These are phyloP conservation scores for Tripterygium wilfordii DNA, from an alignment of 177 flowering plant species.

Conservation along the genomic window DNA sequence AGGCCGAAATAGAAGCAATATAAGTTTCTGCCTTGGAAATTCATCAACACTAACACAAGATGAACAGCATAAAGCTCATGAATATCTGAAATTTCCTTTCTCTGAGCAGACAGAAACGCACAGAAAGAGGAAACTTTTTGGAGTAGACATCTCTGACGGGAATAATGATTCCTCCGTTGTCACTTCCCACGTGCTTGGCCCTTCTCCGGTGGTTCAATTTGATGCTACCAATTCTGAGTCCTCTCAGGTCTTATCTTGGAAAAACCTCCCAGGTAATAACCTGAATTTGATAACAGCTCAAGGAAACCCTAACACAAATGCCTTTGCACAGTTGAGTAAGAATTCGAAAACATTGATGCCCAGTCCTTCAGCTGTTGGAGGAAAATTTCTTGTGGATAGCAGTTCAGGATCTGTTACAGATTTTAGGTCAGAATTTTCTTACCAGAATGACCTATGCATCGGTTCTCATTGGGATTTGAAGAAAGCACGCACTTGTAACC, in stretches of 20 bases:
- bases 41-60: constrained; percentile 16
- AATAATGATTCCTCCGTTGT: constrained; percentile 15
- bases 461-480: constrained; percentile 17
- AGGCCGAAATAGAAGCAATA: constrained; percentile 24
- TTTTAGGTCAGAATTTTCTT: constrained; percentile 13
- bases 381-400: constrained; percentile 11
- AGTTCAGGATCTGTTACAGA: constrained; percentile 7
- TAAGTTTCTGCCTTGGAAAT: constrained; percentile 7
- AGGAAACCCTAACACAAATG: constrained; percentile 15
- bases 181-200: constrained; percentile 12
- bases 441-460: constrained; percentile 15
- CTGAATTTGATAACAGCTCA: constrained; percentile 17
- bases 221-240: constrained; percentile 14
- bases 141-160: constrained; percentile 32
- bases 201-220: too few species aligned
- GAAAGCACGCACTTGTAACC: constrained; percentile 1
- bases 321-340: constrained; percentile 11
- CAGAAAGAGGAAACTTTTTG: constrained; percentile 27
- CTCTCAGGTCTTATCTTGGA: constrained; percentile 23
- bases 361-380: constrained; percentile 8
- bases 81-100: constrained; percentile 11
- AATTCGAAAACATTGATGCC: constrained; percentile 11
- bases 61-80: constrained; percentile 20
- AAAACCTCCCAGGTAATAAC: constrained; percentile 14
- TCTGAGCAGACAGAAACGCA: constrained; percentile 19